Evolutionary conservation across 306 rosid genomes (phyloP), one percentile per base, ranked within the genome.

Genomic region (Pterocarpus macrocarpus): DNA sequence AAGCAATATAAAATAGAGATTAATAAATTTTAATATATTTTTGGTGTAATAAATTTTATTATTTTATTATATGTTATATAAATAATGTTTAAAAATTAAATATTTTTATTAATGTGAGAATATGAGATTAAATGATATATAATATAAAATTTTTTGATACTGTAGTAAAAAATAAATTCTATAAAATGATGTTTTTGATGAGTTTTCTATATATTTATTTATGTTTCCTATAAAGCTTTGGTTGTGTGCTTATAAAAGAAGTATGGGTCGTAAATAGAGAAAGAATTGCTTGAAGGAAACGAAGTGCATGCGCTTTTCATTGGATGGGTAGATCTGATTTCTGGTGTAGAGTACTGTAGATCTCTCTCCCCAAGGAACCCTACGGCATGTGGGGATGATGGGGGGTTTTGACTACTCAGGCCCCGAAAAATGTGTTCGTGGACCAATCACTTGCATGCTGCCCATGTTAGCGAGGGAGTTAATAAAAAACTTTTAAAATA

Each of bases 251-350:
- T 7, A 28, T 16, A 13, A 38, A 6, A 7, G 13, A 55, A 55
- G 76, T 41, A 30, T 30, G 71, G 69, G 15, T 16, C 0, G 33
- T 10, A 12, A 5, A 5, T 3, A 50, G 35, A 50, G 34, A 64
- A 49, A 38, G 41, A 74, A 43, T n/a, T 41, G 56, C 17, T 41
- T 2, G 55, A 17, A 62, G 3, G 35, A 33, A 49, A 4, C 2
- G 32, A 16, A 33, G 1, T 57, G 59, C 44, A 38, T 39, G 63
- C 45, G 41, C 16, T 66, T 22, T 22, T 56, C 33, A n/a, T 78
- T 57, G 59, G 73, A 45, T 58, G 53, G 75, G 79, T 61, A 66
- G 83, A 73, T 83, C 78, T 70, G 38, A 77, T 34, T 35, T 9
- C 3, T 5, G 57, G 57, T 50, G 57, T 50, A 50, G 17, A 12